phyloP scores from a whole-genome alignment of 768 basidiomycete species.

The Collybia nuda region DNA sequence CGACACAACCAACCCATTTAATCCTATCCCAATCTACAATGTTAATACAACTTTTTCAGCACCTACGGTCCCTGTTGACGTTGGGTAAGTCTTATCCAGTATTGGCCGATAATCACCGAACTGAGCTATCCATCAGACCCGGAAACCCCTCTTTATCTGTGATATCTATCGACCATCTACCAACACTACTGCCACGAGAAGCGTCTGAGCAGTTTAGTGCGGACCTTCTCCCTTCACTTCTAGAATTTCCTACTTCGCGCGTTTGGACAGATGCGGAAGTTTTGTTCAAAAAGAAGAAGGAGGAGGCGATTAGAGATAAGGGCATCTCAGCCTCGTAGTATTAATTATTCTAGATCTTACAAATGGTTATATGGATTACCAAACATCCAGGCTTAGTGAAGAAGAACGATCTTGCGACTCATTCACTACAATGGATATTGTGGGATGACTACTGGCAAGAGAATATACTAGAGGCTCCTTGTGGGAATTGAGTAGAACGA shows the following conservation, averaged over 20 bases:
- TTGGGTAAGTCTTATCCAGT: conserved; percentile 54
- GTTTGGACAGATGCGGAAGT: conserved; percentile 90
- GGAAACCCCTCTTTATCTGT: conserved; percentile 74
- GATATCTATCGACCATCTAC: conserved; percentile 95
- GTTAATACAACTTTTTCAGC: conserved; percentile 93
- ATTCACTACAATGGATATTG: no score
- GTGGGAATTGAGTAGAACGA: no score
- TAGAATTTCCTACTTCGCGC: conserved; percentile 75
- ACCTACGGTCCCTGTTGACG: conserved; percentile 87
- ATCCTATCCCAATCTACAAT: conserved; percentile 92
- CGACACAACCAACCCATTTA: conserved; percentile 98
- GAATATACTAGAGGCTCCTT: no score
- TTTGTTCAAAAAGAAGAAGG: conserved; percentile 64
- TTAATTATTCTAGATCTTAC: no score
- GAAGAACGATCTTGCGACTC: no score
- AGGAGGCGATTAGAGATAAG: conserved; percentile 40
- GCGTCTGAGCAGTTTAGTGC: conserved; percentile 94
- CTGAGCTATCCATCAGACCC: conserved; percentile 31
- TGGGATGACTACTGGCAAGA: no score
- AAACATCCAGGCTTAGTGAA: no score
- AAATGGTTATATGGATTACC: no score
- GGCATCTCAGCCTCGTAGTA: conserved; percentile 16
- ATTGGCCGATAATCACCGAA: neutral
- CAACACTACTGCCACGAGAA: conserved; percentile 91
- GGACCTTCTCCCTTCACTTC: conserved; percentile 82